A percentile compares a stretch with the other conserved stretches of the same genome.
phyloP scores from a whole-genome alignment of 257 asterid species.

The Penstemon eatonii region DNA sequence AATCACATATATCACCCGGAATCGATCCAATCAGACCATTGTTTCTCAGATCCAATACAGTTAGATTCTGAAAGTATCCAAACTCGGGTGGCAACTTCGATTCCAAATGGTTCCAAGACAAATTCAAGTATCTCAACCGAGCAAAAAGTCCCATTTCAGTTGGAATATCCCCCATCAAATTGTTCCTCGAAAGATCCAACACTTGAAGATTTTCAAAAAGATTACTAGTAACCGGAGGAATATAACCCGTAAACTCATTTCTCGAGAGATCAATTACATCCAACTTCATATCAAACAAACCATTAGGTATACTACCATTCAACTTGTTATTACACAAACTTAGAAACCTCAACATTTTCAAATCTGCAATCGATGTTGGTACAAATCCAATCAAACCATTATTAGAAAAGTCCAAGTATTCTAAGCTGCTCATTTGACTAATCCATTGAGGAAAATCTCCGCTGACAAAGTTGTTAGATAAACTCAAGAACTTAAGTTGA shows the following conservation, averaged over 20 bases:
- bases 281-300: constrained; percentile 59
- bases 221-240: constrained; percentile 62
- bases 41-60: constrained; percentile 69
- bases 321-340: constrained; percentile 48
- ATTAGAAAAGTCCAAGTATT: constrained; percentile 54
- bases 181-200: constrained; percentile 75
- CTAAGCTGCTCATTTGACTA: constrained; percentile 44
- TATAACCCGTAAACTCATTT: constrained; percentile 57
- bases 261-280: constrained; percentile 75
- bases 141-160: constrained; percentile 74
- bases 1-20: constrained; percentile 79
- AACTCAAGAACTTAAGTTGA: constrained; percentile 38
- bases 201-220: constrained; percentile 54
- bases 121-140: constrained; percentile 66
- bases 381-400: constrained; percentile 57
- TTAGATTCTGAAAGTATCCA: constrained; percentile 69
- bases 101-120: constrained; percentile 76
- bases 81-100: constrained; percentile 77
- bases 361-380: constrained; percentile 54
- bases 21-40: constrained; percentile 61
- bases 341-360: constrained; percentile 47
- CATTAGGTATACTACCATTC: constrained; percentile 56
- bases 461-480: constrained; percentile 49
- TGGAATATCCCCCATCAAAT: constrained; percentile 65
- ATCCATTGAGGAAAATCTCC: constrained; percentile 87